phyloP scores from a whole-genome alignment of 164 flowering plant species.

The Tetracentron sinense region DNA sequence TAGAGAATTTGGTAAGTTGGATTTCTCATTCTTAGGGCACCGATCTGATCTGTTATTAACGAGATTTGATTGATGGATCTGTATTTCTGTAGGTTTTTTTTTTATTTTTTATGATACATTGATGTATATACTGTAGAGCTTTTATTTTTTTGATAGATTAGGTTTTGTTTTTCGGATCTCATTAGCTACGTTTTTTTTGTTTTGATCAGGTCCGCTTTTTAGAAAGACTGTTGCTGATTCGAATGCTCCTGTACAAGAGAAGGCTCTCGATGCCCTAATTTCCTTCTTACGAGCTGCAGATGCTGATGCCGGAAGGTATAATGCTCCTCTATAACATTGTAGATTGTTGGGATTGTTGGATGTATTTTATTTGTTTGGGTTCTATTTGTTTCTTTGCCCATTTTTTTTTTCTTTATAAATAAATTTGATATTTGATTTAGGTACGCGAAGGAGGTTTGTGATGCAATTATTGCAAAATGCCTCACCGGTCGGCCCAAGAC shows the following conservation, averaged over 20 bases:
- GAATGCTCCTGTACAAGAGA: slow-evolving; percentile 97
- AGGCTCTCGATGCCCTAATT: slow-evolving; percentile 91
- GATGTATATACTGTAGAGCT: neutral
- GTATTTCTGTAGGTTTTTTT: neutral
- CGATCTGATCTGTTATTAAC: slow-evolving; percentile 23
- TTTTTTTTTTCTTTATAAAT: too few species aligned
- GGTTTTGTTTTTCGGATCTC: slow-evolving; percentile 7
- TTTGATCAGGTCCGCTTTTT: slow-evolving; percentile 52
- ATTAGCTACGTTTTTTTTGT: slow-evolving; percentile 9
- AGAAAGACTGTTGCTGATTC: slow-evolving; percentile 90
- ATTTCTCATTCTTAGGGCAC: slow-evolving; percentile 11
- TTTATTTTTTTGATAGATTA: neutral
- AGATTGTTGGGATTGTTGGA: neutral
- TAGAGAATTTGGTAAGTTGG: slow-evolving; percentile 71
- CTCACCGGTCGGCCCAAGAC: slow-evolving; percentile 94
- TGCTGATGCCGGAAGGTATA: slow-evolving; percentile 86
- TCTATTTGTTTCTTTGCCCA: neutral
- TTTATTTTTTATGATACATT: slow-evolving; percentile 1
- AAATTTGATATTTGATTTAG: slow-evolving; percentile 24
- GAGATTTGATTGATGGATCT: slow-evolving; percentile 9
- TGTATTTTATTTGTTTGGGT: neutral
- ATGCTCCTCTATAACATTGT: neutral
- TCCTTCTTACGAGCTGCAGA: slow-evolving; percentile 80
- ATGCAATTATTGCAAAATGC: slow-evolving; percentile 86
- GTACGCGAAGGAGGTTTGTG: slow-evolving; percentile 87